Conservation (phyloP, 2,329 filamentous ascomycete genomes). For the Penicillium sp. region DNA sequence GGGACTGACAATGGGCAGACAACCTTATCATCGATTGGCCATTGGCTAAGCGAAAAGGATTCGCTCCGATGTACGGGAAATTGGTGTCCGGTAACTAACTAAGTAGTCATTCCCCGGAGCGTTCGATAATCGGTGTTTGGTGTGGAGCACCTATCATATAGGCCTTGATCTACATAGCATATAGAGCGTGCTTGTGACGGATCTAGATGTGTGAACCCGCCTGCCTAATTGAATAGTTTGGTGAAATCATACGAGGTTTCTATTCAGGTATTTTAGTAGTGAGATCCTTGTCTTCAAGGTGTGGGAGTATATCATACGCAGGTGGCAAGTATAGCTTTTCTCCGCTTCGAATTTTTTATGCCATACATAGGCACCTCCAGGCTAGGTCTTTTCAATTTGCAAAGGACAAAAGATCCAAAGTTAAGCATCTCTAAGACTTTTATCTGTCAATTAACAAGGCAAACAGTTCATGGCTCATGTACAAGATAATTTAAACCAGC, state of each 20-base stretch:
- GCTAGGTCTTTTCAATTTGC: background rate
- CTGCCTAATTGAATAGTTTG: background rate
- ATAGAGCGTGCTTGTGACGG: background rate
- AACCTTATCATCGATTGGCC: background rate
- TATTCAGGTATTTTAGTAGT: background rate
- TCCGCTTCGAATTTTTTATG: too few species aligned
- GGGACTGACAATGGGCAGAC: background rate
- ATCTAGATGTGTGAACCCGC: background rate
- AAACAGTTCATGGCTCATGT: slow-evolving; percentile 22
- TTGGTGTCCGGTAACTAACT: too few species aligned
- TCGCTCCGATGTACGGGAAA: background rate
- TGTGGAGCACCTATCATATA: slow-evolving; percentile 7
- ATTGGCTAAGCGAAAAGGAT: background rate
- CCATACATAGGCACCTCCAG: too few species aligned
- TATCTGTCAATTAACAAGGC: slow-evolving; percentile 7
- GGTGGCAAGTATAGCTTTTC: background rate
- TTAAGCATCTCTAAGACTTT: background rate
- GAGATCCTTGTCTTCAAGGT: background rate
- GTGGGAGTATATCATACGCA: background rate
- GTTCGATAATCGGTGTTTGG: slow-evolving; percentile 12
- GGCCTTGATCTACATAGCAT: slow-evolving; percentile 1
- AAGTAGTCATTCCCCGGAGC: background rate
- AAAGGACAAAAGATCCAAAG: slow-evolving; percentile 2
- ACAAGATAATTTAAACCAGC: slow-evolving; percentile 12
- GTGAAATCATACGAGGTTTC: background rate